These are phyloP conservation scores for Ensete ventricosum DNA, from an alignment of 176 grass and related monocot genomes.

Conservation along the genomic window DNA sequence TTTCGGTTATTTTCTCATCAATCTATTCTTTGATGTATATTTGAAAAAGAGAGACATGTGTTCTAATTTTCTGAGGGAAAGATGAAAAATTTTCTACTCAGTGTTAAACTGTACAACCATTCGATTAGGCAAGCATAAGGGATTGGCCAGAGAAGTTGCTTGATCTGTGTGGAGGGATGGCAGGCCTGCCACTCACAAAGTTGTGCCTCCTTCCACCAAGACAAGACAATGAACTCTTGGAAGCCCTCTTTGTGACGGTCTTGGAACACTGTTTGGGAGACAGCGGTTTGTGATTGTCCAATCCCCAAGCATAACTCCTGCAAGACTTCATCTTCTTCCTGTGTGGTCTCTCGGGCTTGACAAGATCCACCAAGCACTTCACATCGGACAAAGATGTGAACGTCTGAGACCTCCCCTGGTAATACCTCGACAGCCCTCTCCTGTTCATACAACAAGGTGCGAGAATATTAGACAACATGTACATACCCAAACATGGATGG, in stretches of 20 bases:
- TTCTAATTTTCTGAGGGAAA: too few relatives aligned
- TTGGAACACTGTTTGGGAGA: conserved; percentile 17
- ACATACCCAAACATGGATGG: too few relatives aligned
- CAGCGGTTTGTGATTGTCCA: conserved; percentile 4
- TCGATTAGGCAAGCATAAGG: conserved; percentile 24
- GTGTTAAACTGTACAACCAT: background rate
- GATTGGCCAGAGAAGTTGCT: conserved; percentile 14
- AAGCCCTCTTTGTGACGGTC: conserved; percentile 27
- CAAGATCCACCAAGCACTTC: conserved; percentile 1
- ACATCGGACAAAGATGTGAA: conserved; percentile 5
- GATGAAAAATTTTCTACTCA: too few relatives aligned
- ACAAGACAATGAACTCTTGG: conserved; percentile 12
- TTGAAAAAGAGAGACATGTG: too few relatives aligned
- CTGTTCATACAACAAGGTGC: background rate
- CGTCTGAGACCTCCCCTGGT: conserved; percentile 1
- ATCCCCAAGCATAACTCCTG: background rate
- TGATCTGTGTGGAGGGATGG: conserved; percentile 14
- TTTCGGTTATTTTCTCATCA: too few relatives aligned
- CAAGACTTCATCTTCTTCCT: conserved; percentile 12
- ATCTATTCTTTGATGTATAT: too few relatives aligned
- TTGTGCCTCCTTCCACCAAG: conserved; percentile 16
- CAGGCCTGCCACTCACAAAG: conserved; percentile 20
- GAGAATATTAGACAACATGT: background rate
- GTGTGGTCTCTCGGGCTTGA: background rate
- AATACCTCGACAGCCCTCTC: conserved; percentile 14